Conservation (phyloP, 306 rosid genomes). For the cucumber (Cucumis sativus) region DNA sequence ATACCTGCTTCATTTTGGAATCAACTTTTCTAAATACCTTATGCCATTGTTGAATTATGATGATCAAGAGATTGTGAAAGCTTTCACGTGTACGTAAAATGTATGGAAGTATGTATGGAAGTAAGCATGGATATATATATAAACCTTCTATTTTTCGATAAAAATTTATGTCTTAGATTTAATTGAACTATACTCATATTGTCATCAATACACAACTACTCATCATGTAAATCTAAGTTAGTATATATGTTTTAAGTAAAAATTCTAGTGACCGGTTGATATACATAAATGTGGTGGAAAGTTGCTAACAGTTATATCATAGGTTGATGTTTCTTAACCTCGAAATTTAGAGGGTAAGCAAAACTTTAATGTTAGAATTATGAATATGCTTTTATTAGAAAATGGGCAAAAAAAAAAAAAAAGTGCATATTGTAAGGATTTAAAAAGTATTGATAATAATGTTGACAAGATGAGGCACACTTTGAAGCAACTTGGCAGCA, state of each 20-base stretch:
- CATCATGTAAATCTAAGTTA: too few relatives aligned
- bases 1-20: neutral
- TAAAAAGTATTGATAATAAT: neutral
- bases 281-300: too few relatives aligned
- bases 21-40: neutral
- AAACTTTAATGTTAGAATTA: neutral
- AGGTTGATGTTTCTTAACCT: too few relatives aligned
- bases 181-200: too few relatives aligned
- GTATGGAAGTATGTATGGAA: too few relatives aligned
- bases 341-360: neutral
- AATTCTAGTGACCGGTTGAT: too few relatives aligned
- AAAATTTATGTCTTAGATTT: too few relatives aligned
- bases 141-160: too few relatives aligned
- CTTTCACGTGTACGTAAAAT: too few relatives aligned
- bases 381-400: neutral
- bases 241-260: fast-evolving
- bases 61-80: neutral
- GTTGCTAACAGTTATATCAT: too few relatives aligned
- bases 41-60: neutral
- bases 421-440: neutral
- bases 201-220: too few relatives aligned
- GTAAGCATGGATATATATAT: too few relatives aligned
- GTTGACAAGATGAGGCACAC: slow-evolving; percentile 1
- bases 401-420: neutral
- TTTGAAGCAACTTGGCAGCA: slow-evolving; percentile 5